Evolutionary conservation across 176 grass and related monocot genomes (phyloP).

Genomic region (Tuctoria greenei): DNA sequence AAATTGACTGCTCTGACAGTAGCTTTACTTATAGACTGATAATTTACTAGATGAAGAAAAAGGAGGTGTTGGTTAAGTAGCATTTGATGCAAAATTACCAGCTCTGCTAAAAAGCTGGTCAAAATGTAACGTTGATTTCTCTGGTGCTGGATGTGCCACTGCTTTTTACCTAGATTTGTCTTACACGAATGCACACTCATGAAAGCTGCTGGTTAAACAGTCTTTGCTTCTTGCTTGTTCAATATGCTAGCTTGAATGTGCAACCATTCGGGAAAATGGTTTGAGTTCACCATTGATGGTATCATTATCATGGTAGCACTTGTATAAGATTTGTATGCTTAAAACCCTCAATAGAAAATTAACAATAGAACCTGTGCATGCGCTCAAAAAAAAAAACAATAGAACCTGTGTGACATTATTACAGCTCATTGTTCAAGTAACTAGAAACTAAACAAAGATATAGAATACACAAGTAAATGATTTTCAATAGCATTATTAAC

Average conservation of each 20-base stretch:
- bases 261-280: slow-evolving; percentile 7
- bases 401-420: slow-evolving; percentile 25
- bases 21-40: slow-evolving; percentile 19
- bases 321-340: slow-evolving; percentile 4
- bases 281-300: background rate
- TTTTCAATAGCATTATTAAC: slow-evolving; percentile 43
- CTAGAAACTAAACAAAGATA: slow-evolving; percentile 46
- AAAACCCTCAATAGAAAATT: slow-evolving; percentile 12
- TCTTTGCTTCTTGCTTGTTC: background rate
- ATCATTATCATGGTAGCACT: background rate
- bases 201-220: background rate
- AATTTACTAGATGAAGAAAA: slow-evolving; percentile 18
- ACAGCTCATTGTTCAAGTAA: slow-evolving; percentile 39
- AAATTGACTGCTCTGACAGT: slow-evolving; percentile 9
- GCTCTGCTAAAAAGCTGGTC: slow-evolving; percentile 2
- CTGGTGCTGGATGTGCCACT: slow-evolving; percentile 9
- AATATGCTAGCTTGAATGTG: slow-evolving; percentile 9
- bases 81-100: slow-evolving; percentile 22
- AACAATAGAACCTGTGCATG: slow-evolving; percentile 27
- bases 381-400: slow-evolving; percentile 17
- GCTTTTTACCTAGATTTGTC: slow-evolving; percentile 28
- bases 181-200: background rate
- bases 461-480: slow-evolving; percentile 34
- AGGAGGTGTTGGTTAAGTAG: slow-evolving; percentile 1
- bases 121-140: slow-evolving; percentile 19